phyloP scores from a whole-genome alignment of 768 basidiomycete species.

The Russula emetica region DNA sequence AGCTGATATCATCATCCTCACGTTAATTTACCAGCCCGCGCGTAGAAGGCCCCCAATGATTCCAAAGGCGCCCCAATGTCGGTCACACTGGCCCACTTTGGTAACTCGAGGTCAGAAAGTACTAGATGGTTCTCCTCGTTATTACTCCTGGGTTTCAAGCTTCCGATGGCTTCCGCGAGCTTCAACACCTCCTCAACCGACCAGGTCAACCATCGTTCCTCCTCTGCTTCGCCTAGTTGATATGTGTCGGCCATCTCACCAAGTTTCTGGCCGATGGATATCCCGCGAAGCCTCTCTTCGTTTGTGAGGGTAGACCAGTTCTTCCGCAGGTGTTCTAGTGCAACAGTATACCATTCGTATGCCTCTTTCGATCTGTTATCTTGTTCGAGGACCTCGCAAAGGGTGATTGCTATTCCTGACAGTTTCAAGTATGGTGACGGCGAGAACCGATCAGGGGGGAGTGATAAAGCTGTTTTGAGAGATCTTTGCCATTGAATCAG shows the following conservation, averaged over 20 bases:
- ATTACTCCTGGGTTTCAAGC: background rate
- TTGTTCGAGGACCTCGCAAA: slow-evolving; percentile 54
- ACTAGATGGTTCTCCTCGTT: slow-evolving; percentile 27
- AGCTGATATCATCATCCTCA: slow-evolving; percentile 34
- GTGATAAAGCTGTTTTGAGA: slow-evolving; percentile 47
- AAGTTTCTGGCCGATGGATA: slow-evolving; percentile 45
- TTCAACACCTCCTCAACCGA: slow-evolving; percentile 44
- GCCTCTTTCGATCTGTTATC: slow-evolving; percentile 35
- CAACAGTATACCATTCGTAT: slow-evolving; percentile 28
- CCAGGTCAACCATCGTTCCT: slow-evolving; percentile 42
- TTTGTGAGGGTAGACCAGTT: slow-evolving; percentile 31
- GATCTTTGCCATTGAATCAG: slow-evolving; percentile 39
- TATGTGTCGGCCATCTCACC: slow-evolving; percentile 40
- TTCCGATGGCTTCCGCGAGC: slow-evolving; percentile 37
- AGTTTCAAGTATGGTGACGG: slow-evolving; percentile 58
- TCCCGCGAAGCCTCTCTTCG: slow-evolving; percentile 42
- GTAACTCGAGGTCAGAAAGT: slow-evolving; percentile 49
- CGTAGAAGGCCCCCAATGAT: slow-evolving; percentile 60
- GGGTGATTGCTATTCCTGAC: slow-evolving; percentile 59
- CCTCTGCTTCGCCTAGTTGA: slow-evolving; percentile 37
- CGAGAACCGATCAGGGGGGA: slow-evolving; percentile 38
- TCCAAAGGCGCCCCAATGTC: slow-evolving; percentile 68
- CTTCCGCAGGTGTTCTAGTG: slow-evolving; percentile 32
- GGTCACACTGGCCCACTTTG: slow-evolving; percentile 53
- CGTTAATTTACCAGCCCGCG: slow-evolving; percentile 52